A percentile compares a stretch with the other conserved stretches of the same genome.
These are phyloP conservation scores for Herpetospermum pedunculosum DNA, from an alignment of 306 rosid genomes.

Conservation along the genomic window DNA sequence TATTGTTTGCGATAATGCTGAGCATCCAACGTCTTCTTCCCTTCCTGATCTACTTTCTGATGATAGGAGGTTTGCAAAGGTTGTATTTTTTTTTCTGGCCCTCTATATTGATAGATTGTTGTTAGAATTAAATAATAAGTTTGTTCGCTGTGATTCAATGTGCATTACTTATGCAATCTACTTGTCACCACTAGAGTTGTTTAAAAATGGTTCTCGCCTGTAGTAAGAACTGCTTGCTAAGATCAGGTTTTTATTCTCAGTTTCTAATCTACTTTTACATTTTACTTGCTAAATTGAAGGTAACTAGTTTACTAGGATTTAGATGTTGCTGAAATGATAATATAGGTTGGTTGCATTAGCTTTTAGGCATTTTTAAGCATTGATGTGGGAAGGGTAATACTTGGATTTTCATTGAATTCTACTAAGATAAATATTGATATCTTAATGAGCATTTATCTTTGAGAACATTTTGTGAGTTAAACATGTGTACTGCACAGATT, in stretches of 20 bases:
- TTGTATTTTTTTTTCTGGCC: conserved; percentile 5
- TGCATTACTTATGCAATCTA: not conserved
- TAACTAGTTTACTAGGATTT: not conserved
- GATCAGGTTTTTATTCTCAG: not conserved
- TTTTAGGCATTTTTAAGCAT: not conserved
- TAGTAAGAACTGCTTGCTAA: not conserved
- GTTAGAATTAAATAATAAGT: not conserved
- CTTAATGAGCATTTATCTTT: not conserved
- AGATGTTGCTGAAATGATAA: not conserved
- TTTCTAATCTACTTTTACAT: not conserved
- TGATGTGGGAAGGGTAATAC: not conserved
- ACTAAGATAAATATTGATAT: not conserved
- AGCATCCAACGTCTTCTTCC: conserved; percentile 16
- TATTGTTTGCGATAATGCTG: conserved; percentile 24
- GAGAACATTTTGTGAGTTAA: conserved; percentile 14
- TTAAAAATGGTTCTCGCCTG: not conserved
- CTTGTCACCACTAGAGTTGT: not conserved
- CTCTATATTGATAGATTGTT: not conserved
- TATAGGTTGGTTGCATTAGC: not conserved
- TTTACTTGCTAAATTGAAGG: not conserved
- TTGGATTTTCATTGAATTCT: not conserved
- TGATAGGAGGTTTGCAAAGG: conserved; percentile 40
- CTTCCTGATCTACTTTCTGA: conserved; percentile 43
- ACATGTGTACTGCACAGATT: conserved; percentile 39
- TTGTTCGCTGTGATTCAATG: not conserved